Evolutionary conservation across 176 grass and related monocot species (phyloP).

Genomic region (Triticum dicoccoides): DNA sequence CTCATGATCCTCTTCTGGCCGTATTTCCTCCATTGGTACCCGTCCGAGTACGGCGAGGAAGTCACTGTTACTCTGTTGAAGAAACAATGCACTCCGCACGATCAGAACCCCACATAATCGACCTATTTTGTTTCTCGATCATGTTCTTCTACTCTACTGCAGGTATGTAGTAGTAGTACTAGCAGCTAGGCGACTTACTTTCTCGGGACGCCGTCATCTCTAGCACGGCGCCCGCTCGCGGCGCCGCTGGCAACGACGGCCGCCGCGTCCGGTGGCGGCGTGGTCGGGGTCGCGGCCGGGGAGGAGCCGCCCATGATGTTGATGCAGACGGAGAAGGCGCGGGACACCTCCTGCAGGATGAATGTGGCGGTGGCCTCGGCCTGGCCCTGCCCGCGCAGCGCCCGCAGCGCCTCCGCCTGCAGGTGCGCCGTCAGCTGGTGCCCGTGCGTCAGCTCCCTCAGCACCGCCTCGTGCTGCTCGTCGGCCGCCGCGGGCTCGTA

Average conservation of each 20-base stretch:
- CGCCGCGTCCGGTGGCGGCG: background rate
- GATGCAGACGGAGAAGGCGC: constrained; percentile 46
- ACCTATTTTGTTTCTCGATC: background rate
- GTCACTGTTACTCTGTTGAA: constrained; percentile 24
- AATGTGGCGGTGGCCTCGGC: constrained; percentile 45
- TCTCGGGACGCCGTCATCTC: constrained; percentile 22
- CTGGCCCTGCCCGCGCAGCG: constrained; percentile 44
- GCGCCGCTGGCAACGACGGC: background rate
- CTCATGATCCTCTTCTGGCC: constrained; percentile 62
- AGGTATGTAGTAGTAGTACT: background rate
- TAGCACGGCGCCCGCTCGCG: background rate
- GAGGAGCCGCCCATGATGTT: constrained; percentile 23
- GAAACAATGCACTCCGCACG: background rate
- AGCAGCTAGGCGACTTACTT: constrained; percentile 23
- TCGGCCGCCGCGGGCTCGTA: background rate
- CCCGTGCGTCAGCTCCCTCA: constrained; percentile 42
- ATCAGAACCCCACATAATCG: background rate
- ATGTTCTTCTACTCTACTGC: background rate
- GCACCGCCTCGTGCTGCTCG: constrained; percentile 39
- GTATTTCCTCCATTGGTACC: constrained; percentile 68
- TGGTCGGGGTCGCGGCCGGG: background rate
- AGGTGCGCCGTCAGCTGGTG: constrained; percentile 46
- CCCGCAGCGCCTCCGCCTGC: constrained; percentile 15
- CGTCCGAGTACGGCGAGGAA: constrained; percentile 40
- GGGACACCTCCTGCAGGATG: constrained; percentile 48